Percentiles rank a stretch among this genome's conserved stretches.
phyloP scores from a whole-genome alignment of 2,329 filamentous ascomycete genomes.

The Lachnellula occidentalis region DNA sequence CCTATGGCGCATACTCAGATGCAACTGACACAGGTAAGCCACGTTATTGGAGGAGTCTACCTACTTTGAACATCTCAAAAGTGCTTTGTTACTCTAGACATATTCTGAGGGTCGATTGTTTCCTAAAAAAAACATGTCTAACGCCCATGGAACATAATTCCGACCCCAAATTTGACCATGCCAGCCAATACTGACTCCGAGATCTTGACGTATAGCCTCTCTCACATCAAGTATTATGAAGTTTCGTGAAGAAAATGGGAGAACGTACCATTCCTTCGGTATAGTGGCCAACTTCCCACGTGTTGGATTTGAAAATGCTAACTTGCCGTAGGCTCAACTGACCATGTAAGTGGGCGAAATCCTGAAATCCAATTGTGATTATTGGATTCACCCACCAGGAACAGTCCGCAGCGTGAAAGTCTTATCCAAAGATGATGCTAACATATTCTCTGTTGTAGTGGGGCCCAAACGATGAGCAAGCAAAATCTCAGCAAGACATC shows the following conservation, averaged over 20 bases:
- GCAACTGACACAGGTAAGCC: conserved; percentile 7
- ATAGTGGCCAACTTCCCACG: background rate
- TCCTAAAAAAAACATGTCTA: too few relatives aligned
- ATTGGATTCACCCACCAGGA: background rate
- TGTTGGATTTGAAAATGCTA: background rate
- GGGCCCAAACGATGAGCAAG: conserved; percentile 18
- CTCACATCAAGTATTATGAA: conserved; percentile 21
- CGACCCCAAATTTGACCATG: too few relatives aligned
- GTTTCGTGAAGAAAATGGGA: conserved; percentile 23
- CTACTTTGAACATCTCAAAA: too few relatives aligned
- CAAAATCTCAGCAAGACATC: conserved; percentile 17
- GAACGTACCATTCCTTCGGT: conserved; percentile 23
- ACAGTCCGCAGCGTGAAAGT: background rate
- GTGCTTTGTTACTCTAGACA: too few relatives aligned
- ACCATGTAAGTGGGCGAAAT: conserved; percentile 5
- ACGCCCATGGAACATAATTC: too few relatives aligned
- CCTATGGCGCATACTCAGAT: conserved; percentile 12
- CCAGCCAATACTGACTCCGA: too few relatives aligned
- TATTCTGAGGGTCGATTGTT: too few relatives aligned
- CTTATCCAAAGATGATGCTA: background rate
- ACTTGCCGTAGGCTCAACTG: conserved; percentile 7
- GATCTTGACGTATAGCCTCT: conserved; percentile 4
- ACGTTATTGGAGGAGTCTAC: too few relatives aligned
- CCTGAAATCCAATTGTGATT: background rate
- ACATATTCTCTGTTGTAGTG: background rate